Evolutionary conservation across 495 filamentous ascomycete genomes (phyloP).

Genomic region (Penicillium antarcticum): DNA sequence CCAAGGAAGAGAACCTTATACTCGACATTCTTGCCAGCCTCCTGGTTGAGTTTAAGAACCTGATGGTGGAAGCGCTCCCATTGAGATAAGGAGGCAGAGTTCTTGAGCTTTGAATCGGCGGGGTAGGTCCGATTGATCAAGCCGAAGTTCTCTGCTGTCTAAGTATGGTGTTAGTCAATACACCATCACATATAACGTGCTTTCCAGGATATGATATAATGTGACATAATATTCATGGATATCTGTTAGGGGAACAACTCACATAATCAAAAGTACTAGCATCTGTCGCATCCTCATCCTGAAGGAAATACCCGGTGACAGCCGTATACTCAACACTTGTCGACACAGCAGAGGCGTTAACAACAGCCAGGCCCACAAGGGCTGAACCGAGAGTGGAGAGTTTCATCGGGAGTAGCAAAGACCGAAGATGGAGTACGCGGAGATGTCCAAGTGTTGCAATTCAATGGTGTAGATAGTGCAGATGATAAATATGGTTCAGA

Average conservation of each 20-base stretch:
- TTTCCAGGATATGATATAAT: no score
- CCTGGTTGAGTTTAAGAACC: constrained; percentile 52
- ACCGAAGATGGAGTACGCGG: not conserved
- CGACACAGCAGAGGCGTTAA: constrained; percentile 9
- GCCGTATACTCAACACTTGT: constrained; percentile 55
- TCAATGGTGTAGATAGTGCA: not conserved
- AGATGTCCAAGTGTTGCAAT: not conserved
- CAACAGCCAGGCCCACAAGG: constrained; percentile 22
- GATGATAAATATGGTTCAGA: not conserved
- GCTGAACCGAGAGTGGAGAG: constrained; percentile 16
- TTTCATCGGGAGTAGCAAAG: constrained; percentile 26
- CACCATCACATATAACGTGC: not conserved
- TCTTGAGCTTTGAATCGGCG: constrained; percentile 38
- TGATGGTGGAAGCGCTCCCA: constrained; percentile 65
- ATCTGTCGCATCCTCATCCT: constrained; percentile 64
- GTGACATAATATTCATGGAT: no score
- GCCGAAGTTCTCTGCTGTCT: constrained; percentile 65
- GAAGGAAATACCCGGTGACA: constrained; percentile 66
- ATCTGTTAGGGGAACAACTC: no score
- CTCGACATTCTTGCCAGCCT: constrained; percentile 39
- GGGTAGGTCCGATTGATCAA: constrained; percentile 58
- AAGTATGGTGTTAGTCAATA: constrained; percentile 2
- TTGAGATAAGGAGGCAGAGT: constrained; percentile 46
- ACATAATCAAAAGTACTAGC: constrained; percentile 66
- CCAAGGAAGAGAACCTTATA: constrained; percentile 72